phyloP scores from a whole-genome alignment of 106 monocot genomes.

The Dioscorea zingiberensis region DNA sequence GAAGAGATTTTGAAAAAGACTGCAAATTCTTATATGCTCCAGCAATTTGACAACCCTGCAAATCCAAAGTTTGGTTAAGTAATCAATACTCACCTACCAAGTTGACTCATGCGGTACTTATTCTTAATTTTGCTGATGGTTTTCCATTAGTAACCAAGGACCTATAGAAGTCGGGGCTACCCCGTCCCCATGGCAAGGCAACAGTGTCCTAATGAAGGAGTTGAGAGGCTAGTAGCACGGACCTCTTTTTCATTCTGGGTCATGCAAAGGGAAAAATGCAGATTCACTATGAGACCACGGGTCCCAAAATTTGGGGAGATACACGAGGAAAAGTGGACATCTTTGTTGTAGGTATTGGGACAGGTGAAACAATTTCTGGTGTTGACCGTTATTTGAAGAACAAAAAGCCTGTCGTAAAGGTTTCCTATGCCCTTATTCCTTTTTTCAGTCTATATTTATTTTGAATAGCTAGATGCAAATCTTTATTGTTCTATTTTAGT shows the following conservation, averaged over 20 bases:
- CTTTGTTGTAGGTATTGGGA: conserved; percentile 99
- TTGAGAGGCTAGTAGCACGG: no score
- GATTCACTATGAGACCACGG: conserved; percentile 93
- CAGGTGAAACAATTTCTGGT: conserved; percentile 92
- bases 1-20: conserved; percentile 86
- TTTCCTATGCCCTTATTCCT: conserved; percentile 17
- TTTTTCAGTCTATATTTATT: neutral
- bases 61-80: conserved; percentile 82
- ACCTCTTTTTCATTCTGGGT: no score
- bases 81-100: neutral
- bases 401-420: conserved; percentile 85
- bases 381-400: conserved; percentile 74
- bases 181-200: no score
- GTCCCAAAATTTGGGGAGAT: conserved; percentile 98
- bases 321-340: no score
- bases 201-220: no score
- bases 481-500: neutral
- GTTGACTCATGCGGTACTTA: no score
- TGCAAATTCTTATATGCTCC: conserved; percentile 70
- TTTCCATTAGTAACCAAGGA: no score
- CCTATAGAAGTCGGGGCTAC: no score
- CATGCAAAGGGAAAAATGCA: no score
- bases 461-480: no score
- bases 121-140: neutral
- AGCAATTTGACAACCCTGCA: conserved; percentile 96